Conservation (phyloP, 164 flowering plant species). For the Kingdonia uniflora region DNA sequence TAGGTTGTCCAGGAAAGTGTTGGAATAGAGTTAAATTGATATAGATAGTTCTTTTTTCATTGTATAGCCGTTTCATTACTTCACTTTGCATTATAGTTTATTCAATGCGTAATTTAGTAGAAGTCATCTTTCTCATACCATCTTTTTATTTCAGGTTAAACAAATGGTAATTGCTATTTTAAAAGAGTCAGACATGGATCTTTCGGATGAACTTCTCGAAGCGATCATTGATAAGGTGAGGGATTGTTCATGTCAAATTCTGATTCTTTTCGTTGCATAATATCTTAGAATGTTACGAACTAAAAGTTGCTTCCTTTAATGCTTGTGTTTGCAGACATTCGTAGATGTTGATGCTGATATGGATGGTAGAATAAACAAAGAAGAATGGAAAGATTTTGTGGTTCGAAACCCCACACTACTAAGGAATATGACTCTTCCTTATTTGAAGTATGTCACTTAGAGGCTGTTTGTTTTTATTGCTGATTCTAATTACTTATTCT, state of each 20-base stretch:
- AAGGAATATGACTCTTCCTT: constrained; percentile 87
- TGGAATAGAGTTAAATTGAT: no score
- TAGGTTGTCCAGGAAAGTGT: neutral
- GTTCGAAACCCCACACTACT: constrained; percentile 48
- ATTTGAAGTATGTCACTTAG: constrained; percentile 51
- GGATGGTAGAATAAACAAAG: constrained; percentile 66
- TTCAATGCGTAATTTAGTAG: no score
- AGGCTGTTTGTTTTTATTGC: no score
- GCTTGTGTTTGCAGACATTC: constrained; percentile 50
- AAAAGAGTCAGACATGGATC: constrained; percentile 49
- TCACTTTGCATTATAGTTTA: neutral
- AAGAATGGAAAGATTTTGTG: constrained; percentile 73
- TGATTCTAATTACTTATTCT: no score
- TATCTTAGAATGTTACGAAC: neutral
- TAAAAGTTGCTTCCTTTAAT: neutral
- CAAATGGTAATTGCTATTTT: constrained; percentile 78
- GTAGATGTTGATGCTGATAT: constrained; percentile 66
- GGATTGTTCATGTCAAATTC: neutral
- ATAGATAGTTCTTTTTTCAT: neutral
- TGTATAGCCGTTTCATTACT: neutral
- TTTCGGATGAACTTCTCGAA: constrained; percentile 72
- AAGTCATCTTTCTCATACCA: no score
- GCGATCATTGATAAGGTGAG: constrained; percentile 61
- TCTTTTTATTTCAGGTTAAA: constrained; percentile 42
- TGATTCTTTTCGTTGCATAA: neutral